Evolutionary conservation across 164 flowering plant genomes (phyloP).

Genomic region (Vitis amurensis): DNA sequence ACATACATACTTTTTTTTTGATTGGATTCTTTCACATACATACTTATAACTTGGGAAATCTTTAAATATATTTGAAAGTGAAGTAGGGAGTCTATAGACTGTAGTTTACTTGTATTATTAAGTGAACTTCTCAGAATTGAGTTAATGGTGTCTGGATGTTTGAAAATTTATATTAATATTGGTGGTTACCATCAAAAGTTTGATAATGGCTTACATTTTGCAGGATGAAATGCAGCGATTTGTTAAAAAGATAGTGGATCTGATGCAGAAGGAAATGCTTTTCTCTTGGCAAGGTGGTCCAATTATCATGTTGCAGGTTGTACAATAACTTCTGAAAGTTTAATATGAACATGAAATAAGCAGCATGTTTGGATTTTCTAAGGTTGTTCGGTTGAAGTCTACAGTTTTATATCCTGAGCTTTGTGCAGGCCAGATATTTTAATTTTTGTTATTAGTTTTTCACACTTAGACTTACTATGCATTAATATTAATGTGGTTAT

Average conservation of each 20-base stretch:
- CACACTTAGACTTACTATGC: too few relatives aligned
- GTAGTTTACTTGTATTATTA: too few relatives aligned
- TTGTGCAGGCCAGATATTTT: not conserved
- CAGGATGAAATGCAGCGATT: conserved; percentile 90
- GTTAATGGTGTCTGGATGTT: too few relatives aligned
- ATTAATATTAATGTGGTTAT: not conserved
- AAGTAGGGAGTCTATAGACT: too few relatives aligned
- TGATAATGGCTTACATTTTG: conserved; percentile 1
- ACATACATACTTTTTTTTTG: not conserved
- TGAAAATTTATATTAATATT: not conserved
- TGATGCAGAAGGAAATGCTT: conserved; percentile 77
- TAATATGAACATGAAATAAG: not conserved
- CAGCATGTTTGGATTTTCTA: not conserved
- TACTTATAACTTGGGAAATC: not conserved
- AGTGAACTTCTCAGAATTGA: too few relatives aligned
- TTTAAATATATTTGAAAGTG: too few relatives aligned
- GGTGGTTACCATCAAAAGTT: not conserved
- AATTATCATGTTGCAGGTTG: conserved; percentile 88
- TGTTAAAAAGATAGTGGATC: conserved; percentile 74
- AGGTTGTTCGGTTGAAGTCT: too few relatives aligned
- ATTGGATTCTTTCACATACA: not conserved
- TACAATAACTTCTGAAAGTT: not conserved
- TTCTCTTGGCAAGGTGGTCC: conserved; percentile 99
- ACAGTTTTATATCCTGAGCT: too few relatives aligned
- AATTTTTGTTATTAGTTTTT: not conserved